A percentile compares a stretch with the other conserved stretches of the same genome.
Conservation (phyloP, 2,329 filamentous ascomycete genomes). For the Fusarium anguioides region DNA sequence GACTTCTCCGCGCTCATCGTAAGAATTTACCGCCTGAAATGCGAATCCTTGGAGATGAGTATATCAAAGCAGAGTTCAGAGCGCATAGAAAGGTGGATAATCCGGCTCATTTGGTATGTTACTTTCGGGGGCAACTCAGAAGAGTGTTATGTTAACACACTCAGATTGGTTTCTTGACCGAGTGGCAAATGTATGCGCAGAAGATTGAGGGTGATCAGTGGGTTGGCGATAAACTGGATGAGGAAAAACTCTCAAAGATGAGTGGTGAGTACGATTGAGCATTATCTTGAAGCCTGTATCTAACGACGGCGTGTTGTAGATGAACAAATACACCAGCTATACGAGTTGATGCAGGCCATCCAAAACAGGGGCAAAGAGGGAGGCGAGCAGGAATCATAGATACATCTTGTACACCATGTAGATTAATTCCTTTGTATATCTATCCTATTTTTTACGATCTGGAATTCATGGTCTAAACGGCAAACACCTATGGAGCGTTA, state of each 20-base stretch:
- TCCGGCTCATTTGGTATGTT: constrained; percentile 84
- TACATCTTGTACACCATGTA: constrained; percentile 20
- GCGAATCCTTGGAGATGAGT: constrained; percentile 89
- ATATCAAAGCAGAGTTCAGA: constrained; percentile 92
- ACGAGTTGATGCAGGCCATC: constrained; percentile 92
- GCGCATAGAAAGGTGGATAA: constrained; percentile 88
- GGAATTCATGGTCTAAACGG: too few species aligned
- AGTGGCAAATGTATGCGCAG: constrained; percentile 97
- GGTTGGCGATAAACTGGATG: constrained; percentile 86
- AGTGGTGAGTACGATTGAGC: constrained; percentile 72
- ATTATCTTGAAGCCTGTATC: neutral
- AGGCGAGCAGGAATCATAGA: constrained; percentile 44
- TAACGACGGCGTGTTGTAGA: constrained; percentile 62
- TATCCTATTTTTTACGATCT: too few species aligned
- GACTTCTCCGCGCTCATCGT: constrained; percentile 86
- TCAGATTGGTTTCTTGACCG: constrained; percentile 92
- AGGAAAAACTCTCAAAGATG: constrained; percentile 88
- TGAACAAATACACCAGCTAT: constrained; percentile 91
- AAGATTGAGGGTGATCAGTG: constrained; percentile 88
- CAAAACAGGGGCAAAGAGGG: constrained; percentile 51
- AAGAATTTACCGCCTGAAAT: constrained; percentile 78
- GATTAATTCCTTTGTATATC: constrained; percentile 15
- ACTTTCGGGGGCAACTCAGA: neutral
- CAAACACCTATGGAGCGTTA: too few species aligned
- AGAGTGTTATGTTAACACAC: constrained; percentile 11